These are phyloP conservation scores for Murraya paniculata DNA, from an alignment of 345 rosid genomes.

Conservation along the genomic window DNA sequence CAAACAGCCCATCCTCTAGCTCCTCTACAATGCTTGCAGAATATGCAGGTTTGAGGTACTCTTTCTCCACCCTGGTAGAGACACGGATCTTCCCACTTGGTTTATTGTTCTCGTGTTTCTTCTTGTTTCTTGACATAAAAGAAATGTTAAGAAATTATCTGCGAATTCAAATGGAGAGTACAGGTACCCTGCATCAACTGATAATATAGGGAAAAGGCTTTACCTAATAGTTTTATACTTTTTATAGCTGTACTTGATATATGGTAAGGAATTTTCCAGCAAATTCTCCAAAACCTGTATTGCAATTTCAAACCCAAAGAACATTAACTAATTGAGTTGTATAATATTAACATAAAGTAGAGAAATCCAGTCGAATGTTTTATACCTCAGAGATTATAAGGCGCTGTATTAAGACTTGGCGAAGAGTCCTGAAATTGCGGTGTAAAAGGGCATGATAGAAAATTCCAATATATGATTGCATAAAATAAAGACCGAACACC, in stretches of 20 bases:
- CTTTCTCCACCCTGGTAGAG: slow-evolving; percentile 85
- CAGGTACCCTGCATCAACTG: not conserved
- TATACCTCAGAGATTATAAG: slow-evolving; percentile 64
- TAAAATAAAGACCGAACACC: slow-evolving; percentile 94
- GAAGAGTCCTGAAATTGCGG: slow-evolving; percentile 79
- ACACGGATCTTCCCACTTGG: slow-evolving; percentile 54
- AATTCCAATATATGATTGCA: slow-evolving; percentile 93
- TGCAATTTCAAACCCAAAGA: slow-evolving; percentile 12
- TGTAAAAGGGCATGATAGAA: slow-evolving; percentile 93
- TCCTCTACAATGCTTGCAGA: slow-evolving; percentile 82
- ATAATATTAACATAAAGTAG: not conserved
- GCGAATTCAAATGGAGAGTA: not conserved
- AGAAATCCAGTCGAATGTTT: not conserved
- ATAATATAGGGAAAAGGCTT: slow-evolving; percentile 2
- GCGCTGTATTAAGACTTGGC: slow-evolving; percentile 77
- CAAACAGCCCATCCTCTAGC: slow-evolving; percentile 90
- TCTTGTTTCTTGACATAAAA: slow-evolving; percentile 57
- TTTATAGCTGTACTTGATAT: slow-evolving; percentile 73
- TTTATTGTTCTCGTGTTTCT: slow-evolving; percentile 45
- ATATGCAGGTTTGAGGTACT: slow-evolving; percentile 76
- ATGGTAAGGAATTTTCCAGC: slow-evolving; percentile 73
- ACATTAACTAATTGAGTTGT: slow-evolving; percentile 4
- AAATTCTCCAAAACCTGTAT: slow-evolving; percentile 75
- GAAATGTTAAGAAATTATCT: not conserved
- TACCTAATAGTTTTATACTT: slow-evolving; percentile 74